Percentiles rank a stretch among this genome's conserved stretches.
phyloP scores from a whole-genome alignment of 2,329 filamentous ascomycete genomes.

The Zelopaecilomyces penicillatus region DNA sequence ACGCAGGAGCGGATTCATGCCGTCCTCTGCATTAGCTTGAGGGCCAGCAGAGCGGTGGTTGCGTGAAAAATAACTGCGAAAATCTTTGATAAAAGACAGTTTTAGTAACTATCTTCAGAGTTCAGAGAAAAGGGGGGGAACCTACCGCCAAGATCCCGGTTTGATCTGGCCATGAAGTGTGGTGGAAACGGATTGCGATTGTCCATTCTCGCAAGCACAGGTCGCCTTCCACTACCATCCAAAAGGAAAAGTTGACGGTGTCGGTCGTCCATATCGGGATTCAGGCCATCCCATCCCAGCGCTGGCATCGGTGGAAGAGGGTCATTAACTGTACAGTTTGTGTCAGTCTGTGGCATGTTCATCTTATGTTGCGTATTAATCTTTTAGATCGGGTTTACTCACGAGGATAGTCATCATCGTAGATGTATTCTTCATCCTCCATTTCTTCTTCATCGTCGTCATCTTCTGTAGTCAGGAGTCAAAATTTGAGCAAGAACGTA shows the following conservation, averaged over 20 bases:
- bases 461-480: slow-evolving; percentile 18
- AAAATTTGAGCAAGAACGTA: slow-evolving; percentile 1
- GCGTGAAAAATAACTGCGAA: slow-evolving; percentile 41
- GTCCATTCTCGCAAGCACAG: slow-evolving; percentile 25
- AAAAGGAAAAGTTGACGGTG: slow-evolving; percentile 41
- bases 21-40: slow-evolving; percentile 62
- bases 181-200: slow-evolving; percentile 54
- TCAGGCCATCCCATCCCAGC: slow-evolving; percentile 50
- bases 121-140: slow-evolving; percentile 9
- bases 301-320: slow-evolving; percentile 32
- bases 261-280: slow-evolving; percentile 40
- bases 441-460: slow-evolving; percentile 60
- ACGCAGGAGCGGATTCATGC: slow-evolving; percentile 77
- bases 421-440: slow-evolving; percentile 58
- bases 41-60: slow-evolving; percentile 46
- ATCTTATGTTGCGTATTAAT: neutral
- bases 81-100: slow-evolving; percentile 26
- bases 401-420: slow-evolving; percentile 52
- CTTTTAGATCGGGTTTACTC: slow-evolving; percentile 22
- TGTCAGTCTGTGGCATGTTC: neutral
- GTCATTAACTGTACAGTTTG: slow-evolving; percentile 7
- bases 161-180: slow-evolving; percentile 43
- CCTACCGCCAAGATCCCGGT: slow-evolving; percentile 46
- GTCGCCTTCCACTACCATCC: slow-evolving; percentile 38
- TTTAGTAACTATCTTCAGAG: neutral